Percentiles rank a stretch among this genome's conserved stretches.
Evolutionary conservation across 441 rosid species (phyloP).

Genomic region (Adansonia gregorii): DNA sequence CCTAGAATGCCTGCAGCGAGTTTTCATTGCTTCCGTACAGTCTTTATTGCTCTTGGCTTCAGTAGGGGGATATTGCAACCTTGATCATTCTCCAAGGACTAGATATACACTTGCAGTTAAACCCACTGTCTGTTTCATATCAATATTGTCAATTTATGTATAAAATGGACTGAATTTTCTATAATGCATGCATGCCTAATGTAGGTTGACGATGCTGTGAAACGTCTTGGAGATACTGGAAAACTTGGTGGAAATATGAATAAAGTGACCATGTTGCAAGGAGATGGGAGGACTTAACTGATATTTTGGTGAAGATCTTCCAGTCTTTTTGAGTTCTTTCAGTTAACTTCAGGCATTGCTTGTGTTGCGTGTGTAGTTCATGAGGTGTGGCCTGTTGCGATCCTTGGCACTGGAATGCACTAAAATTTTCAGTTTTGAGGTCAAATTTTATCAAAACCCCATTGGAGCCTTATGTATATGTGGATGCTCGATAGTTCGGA

Average conservation of each 20-base stretch:
- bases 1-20: too few species aligned
- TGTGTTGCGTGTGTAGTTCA: constrained; percentile 59
- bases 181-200: background rate
- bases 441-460: constrained; percentile 78
- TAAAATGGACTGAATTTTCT: background rate
- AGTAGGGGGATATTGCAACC: too few species aligned
- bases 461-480: constrained; percentile 74
- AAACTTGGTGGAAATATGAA: constrained; percentile 46
- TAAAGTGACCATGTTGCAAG: constrained; percentile 40
- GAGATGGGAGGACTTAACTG: constrained; percentile 85
- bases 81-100: background rate
- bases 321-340: constrained; percentile 53
- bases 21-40: background rate
- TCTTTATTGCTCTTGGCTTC: background rate
- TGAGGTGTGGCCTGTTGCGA: constrained; percentile 83
- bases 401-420: constrained; percentile 80
- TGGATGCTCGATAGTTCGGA: constrained; percentile 52
- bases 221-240: constrained; percentile 16
- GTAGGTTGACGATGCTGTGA: constrained; percentile 37
- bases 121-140: too few species aligned
- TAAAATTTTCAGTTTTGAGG: constrained; percentile 68
- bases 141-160: too few species aligned
- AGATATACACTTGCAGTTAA: background rate
- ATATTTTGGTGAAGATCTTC: constrained; percentile 69
- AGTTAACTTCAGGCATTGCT: constrained; percentile 68